Evolutionary conservation across 441 rosid genomes (phyloP).

Genomic region (Iberis amara): DNA sequence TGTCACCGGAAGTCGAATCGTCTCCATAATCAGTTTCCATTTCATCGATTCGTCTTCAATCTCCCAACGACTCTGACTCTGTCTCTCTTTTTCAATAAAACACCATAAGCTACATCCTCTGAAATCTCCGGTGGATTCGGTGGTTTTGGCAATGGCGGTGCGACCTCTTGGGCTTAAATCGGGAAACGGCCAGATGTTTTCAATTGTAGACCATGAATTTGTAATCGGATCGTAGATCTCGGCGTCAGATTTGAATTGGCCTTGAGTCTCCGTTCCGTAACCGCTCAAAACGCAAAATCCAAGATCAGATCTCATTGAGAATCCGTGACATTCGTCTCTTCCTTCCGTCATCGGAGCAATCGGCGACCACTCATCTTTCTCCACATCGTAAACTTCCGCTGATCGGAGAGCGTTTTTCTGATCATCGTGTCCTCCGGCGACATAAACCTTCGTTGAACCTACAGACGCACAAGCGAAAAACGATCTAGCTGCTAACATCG

Average conservation of each 20-base stretch:
- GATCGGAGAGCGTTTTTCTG: slow-evolving; percentile 48
- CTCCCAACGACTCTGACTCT: slow-evolving; percentile 35
- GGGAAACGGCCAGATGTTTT: slow-evolving; percentile 40
- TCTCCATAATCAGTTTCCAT: slow-evolving; percentile 30
- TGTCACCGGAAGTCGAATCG: slow-evolving; percentile 35
- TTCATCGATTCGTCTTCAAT: slow-evolving; percentile 25
- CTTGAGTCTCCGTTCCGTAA: slow-evolving; percentile 50
- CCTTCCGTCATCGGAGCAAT: slow-evolving; percentile 43
- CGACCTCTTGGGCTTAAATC: slow-evolving; percentile 40
- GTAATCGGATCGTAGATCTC: slow-evolving; percentile 40
- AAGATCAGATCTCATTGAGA: slow-evolving; percentile 36
- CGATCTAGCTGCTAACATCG: slow-evolving; percentile 48
- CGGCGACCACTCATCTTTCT: slow-evolving; percentile 40
- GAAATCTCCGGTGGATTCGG: slow-evolving; percentile 25
- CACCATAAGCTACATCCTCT: slow-evolving; percentile 27
- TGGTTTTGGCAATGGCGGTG: slow-evolving; percentile 4
- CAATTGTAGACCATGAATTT: slow-evolving; percentile 34
- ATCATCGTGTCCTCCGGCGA: slow-evolving; percentile 54
- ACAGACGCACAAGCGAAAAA: slow-evolving; percentile 48
- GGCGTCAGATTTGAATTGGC: slow-evolving; percentile 43
- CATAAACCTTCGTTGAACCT: slow-evolving; percentile 35
- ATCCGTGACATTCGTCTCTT: slow-evolving; percentile 49
- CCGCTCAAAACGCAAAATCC: slow-evolving; percentile 54
- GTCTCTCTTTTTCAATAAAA: slow-evolving; percentile 20
- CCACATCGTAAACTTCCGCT: slow-evolving; percentile 45